Conservation (phyloP, 306 rosid species). For the Pterocarpus macrocarpus region DNA sequence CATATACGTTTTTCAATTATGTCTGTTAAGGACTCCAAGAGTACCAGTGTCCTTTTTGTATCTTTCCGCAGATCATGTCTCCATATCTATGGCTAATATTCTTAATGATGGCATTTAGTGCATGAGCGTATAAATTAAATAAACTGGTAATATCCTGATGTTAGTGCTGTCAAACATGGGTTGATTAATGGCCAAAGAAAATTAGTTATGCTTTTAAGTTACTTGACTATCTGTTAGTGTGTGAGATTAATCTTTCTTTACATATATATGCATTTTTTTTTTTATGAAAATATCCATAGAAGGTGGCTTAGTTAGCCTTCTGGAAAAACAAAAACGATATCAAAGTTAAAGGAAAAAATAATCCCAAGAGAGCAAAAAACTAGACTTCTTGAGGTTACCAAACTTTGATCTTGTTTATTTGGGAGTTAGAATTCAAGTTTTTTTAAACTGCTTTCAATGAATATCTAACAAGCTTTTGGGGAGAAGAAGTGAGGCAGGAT, state of each 20-base stretch:
- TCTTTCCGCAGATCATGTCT: slow-evolving; percentile 1
- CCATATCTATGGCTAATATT: slow-evolving; percentile 8
- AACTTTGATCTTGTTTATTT: not conserved
- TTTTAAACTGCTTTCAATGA: slow-evolving; percentile 3
- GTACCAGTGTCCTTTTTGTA: not conserved
- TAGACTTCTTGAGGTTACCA: not conserved
- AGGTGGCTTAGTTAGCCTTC: not conserved
- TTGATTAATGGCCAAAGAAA: slow-evolving; percentile 9
- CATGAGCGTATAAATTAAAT: not conserved
- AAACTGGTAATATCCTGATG: not conserved
- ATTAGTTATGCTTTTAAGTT: not conserved
- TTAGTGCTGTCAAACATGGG: slow-evolving; percentile 12
- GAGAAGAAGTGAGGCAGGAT: slow-evolving; percentile 15
- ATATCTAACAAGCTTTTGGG: not conserved
- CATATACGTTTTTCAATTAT: not conserved
- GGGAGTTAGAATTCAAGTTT: not conserved
- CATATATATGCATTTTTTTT: not conserved
- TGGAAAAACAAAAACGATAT: not conserved
- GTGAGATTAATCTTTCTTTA: slow-evolving; percentile 4
- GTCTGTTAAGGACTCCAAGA: not conserved
- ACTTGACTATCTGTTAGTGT: slow-evolving; percentile 9
- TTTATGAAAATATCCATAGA: not conserved
- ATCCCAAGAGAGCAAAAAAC: not conserved
- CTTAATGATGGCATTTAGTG: not conserved
- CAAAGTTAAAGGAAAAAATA: not conserved